Percentiles rank a stretch among this genome's conserved stretches.
These are phyloP conservation scores for Dinochytrium kinnereticum DNA, from an alignment of 371 early-diverging fungal species.

Conservation along the genomic window DNA sequence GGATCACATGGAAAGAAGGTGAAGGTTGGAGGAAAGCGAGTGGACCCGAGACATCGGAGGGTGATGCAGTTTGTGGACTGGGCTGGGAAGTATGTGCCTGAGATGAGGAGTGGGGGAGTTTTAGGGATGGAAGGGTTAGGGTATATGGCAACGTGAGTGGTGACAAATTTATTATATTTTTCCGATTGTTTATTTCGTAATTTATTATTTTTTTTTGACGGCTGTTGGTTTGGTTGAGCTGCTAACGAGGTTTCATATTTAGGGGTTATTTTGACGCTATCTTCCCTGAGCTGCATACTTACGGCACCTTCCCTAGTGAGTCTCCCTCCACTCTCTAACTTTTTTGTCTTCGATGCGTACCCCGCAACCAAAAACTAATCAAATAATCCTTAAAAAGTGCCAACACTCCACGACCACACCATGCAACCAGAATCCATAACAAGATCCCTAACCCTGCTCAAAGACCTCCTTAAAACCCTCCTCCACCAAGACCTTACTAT, in stretches of 20 bases:
- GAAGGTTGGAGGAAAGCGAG: conserved; percentile 9
- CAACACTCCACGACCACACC: conserved; percentile 2
- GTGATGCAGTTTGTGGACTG: conserved; percentile 9
- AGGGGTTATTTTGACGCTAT: conserved; percentile 17
- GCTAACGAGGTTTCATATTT: not conserved
- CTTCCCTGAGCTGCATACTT: conserved; percentile 14
- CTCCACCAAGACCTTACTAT: conserved; percentile 14
- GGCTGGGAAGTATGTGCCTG: conserved; percentile 11
- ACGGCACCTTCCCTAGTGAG: conserved; percentile 8
- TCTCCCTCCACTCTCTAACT: not conserved
- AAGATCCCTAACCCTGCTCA: not conserved
- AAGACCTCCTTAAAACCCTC: conserved; percentile 13
- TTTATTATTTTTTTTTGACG: not conserved
- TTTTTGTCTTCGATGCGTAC: not conserved
- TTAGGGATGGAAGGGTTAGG: not conserved
- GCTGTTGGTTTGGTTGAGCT: not conserved
- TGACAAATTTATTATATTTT: not conserved
- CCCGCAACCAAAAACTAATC: not conserved
- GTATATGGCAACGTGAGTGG: conserved; percentile 17
- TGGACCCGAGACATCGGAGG: not conserved
- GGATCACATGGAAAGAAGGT: not conserved
- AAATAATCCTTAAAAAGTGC: not conserved
- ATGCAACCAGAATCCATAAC: not conserved
- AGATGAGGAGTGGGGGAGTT: conserved; percentile 6
- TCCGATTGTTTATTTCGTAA: not conserved